Evolutionary conservation across 2,329 filamentous ascomycete species (phyloP).

Genomic region (Cephalotrichum gorgonifer): DNA sequence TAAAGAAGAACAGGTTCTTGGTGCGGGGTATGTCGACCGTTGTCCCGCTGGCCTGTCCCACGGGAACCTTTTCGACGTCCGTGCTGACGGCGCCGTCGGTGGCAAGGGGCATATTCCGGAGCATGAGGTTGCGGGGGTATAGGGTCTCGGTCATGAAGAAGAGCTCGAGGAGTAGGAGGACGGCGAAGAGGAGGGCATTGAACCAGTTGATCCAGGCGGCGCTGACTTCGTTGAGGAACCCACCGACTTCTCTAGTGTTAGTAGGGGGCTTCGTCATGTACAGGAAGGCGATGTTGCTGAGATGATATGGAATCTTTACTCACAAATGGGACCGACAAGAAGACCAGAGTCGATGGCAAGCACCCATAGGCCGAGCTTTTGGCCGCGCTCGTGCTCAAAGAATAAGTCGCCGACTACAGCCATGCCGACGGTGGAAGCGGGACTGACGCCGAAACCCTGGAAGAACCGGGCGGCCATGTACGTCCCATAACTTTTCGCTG

Average conservation of each 20-base stretch:
- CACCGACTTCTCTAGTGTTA: conserved; percentile 25
- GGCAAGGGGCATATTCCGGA: conserved; percentile 13
- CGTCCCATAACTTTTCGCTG: conserved; percentile 26
- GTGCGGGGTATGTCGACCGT: conserved; percentile 21
- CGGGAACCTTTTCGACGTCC: conserved; percentile 7
- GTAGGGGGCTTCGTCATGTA: not conserved
- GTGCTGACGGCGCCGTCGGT: not conserved
- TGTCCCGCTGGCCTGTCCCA: conserved; percentile 3
- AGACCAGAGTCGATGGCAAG: conserved; percentile 43
- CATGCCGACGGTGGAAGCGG: conserved; percentile 43
- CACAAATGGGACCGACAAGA: conserved; percentile 25
- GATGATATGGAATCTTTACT: not conserved
- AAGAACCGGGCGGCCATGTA: conserved; percentile 51
- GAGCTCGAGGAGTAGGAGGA: conserved; percentile 34
- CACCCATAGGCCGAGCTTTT: conserved; percentile 46
- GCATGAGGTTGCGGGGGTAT: conserved; percentile 41
- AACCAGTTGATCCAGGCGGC: conserved; percentile 45
- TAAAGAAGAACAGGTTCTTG: conserved; percentile 31
- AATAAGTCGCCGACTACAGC: conserved; percentile 43
- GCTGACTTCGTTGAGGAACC: conserved; percentile 36
- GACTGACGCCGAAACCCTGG: conserved; percentile 44
- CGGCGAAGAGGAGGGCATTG: conserved; percentile 39
- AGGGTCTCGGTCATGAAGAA: conserved; percentile 44
- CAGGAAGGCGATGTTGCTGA: not conserved
- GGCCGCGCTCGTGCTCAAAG: conserved; percentile 44